Evolutionary conservation across 208 protist genomes (phyloP).

Genomic region (Herpetomonas tarakana): DNA sequence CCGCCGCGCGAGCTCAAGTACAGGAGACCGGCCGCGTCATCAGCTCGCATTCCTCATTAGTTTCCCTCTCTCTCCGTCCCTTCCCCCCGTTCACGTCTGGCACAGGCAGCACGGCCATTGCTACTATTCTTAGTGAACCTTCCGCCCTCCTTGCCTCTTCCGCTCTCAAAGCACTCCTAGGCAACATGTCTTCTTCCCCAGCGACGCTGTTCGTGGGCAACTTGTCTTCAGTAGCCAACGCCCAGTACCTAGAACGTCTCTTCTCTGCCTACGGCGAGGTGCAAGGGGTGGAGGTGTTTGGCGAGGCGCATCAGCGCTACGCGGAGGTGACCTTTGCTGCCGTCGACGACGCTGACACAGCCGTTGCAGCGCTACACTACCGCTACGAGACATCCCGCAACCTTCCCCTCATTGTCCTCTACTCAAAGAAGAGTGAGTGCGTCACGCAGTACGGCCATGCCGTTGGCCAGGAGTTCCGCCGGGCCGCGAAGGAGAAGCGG

Average conservation of each 20-base stretch:
- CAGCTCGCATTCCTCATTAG: no score
- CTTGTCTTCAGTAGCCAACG: conserved; percentile 67
- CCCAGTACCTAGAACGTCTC: conserved; percentile 76
- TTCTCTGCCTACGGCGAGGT: conserved; percentile 83
- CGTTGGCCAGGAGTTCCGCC: conserved; percentile 64
- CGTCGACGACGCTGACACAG: conserved; percentile 76
- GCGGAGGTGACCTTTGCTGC: conserved; percentile 67
- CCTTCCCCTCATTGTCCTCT: conserved; percentile 79
- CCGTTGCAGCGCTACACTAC: conserved; percentile 78
- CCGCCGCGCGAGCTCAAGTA: no score
- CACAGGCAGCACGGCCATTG: no score
- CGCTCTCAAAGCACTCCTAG: conserved; percentile 3
- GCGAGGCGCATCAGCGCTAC: conserved; percentile 46
- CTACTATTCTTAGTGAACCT: no score
- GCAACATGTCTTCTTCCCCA: conserved; percentile 5
- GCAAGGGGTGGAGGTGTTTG: conserved; percentile 48
- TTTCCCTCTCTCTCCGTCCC: no score
- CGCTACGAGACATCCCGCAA: conserved; percentile 69
- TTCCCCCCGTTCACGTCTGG: no score
- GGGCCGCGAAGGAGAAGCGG: conserved; percentile 47
- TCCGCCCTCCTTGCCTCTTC: no score
- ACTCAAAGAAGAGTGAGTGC: conserved; percentile 53
- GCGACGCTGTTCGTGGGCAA: conserved; percentile 77
- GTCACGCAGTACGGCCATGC: conserved; percentile 63
- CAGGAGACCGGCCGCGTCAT: no score